phyloP scores from a whole-genome alignment of 2,329 filamentous ascomycete genomes.

The Juglanconis juglandina region DNA sequence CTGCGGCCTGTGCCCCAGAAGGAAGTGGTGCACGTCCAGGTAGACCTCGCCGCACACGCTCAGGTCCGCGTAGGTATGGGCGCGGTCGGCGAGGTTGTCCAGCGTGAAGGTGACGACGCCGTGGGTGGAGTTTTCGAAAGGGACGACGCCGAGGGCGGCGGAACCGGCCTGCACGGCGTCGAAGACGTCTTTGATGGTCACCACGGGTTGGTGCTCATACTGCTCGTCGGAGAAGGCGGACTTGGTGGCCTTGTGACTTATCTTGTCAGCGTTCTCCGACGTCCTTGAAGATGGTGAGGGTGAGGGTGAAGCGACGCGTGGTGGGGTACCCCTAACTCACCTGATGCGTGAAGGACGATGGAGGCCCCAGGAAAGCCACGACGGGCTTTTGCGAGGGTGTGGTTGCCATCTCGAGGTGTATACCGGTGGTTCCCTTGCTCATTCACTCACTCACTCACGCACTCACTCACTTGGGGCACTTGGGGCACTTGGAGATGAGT shows the following conservation, averaged over 20 bases:
- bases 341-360: conserved; percentile 27
- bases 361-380: conserved; percentile 27
- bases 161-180: conserved; percentile 65
- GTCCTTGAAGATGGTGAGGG: background rate
- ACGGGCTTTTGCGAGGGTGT: conserved; percentile 1
- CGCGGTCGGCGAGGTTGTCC: conserved; percentile 79
- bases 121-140: conserved; percentile 95
- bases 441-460: background rate
- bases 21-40: conserved; percentile 81
- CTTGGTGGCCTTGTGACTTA: conserved; percentile 27
- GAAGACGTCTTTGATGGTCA: conserved; percentile 70
- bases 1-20: conserved; percentile 55
- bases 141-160: conserved; percentile 74
- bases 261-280: background rate
- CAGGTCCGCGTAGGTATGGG: conserved; percentile 61
- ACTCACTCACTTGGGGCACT: background rate
- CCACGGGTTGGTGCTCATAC: conserved; percentile 48
- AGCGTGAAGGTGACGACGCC: conserved; percentile 87
- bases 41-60: conserved; percentile 81
- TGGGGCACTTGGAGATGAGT: too few relatives aligned
- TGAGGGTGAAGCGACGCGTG: too few relatives aligned
- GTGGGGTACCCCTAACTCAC: conserved; percentile 14
- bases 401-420: background rate
- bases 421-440: too few relatives aligned
- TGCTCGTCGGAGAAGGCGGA: conserved; percentile 43